Evolutionary conservation across 371 early-diverging fungal species (phyloP).

Genomic region (Neoconidiobolus thromboides): DNA sequence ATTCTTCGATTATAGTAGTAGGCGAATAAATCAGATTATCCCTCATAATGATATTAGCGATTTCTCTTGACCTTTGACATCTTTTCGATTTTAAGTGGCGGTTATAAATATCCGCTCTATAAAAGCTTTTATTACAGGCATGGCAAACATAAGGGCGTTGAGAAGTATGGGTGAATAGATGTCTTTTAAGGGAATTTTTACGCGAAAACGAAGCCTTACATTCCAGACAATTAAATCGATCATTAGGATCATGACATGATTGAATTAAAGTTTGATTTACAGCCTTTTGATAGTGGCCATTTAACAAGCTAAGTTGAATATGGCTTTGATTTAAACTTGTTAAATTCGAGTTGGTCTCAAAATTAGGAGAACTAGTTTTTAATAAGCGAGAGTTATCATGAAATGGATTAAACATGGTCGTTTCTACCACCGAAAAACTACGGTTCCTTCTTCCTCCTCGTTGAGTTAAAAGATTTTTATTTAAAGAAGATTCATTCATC

Average conservation of each 20-base stretch:
- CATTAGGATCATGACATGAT: not conserved
- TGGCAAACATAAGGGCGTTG: not conserved
- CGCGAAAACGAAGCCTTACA: slow-evolving; percentile 3
- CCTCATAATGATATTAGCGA: too few relatives aligned
- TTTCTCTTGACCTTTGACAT: not conserved
- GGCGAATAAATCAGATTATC: too few relatives aligned
- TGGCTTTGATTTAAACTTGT: not conserved
- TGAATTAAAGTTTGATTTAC: too few relatives aligned
- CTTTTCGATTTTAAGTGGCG: slow-evolving; percentile 3
- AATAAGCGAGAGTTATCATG: not conserved
- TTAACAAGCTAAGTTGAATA: too few relatives aligned
- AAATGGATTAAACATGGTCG: not conserved
- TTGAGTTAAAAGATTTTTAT: too few relatives aligned
- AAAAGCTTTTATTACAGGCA: not conserved
- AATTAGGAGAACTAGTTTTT: not conserved
- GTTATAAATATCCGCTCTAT: slow-evolving; percentile 4
- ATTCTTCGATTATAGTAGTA: too few relatives aligned
- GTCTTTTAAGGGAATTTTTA: not conserved
- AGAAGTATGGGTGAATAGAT: not conserved
- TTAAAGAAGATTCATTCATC: too few relatives aligned
- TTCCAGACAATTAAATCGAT: not conserved
- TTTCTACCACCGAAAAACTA: not conserved
- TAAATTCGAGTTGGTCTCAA: not conserved
- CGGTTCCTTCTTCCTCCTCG: not conserved
- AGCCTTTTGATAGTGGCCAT: too few relatives aligned